Percentiles rank a stretch among this genome's conserved stretches.
Evolutionary conservation across 305 asterid species (phyloP).

Genomic region (Euphrasia arctica): DNA sequence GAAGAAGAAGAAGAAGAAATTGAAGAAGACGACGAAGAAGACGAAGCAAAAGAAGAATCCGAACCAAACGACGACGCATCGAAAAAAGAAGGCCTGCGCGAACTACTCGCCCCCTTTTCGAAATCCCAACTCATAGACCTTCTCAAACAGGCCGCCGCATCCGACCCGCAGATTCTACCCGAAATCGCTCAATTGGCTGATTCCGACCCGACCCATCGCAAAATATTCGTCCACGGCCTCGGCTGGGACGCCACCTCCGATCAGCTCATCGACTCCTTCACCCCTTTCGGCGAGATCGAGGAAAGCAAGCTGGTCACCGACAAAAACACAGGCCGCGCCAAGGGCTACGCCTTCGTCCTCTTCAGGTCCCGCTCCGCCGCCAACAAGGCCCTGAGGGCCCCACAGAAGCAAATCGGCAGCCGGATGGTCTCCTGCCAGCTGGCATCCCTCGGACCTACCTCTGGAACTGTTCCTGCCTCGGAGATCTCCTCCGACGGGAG

Average conservation of each 20-base stretch:
- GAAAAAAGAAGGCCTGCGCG: conserved; percentile 36
- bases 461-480: conserved; percentile 1
- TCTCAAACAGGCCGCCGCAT: conserved; percentile 45
- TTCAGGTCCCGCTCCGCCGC: conserved; percentile 62
- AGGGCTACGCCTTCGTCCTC: conserved; percentile 73
- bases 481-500: conserved; percentile 25
- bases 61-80: conserved; percentile 44
- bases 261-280: conserved; percentile 45
- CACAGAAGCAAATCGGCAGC: conserved; percentile 66
- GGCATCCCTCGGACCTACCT: conserved; percentile 47
- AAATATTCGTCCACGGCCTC: conserved; percentile 62
- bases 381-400: conserved; percentile 49
- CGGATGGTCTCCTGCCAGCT: conserved; percentile 58
- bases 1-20: neutral
- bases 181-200: conserved; percentile 43
- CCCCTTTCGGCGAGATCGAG: conserved; percentile 64
- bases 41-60: conserved; percentile 26
- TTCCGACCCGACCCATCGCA: conserved; percentile 65
- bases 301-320: conserved; percentile 65
- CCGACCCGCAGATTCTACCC: conserved; percentile 43
- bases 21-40: conserved; percentile 20
- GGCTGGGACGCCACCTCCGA: conserved; percentile 66
- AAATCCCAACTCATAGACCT: conserved; percentile 63
- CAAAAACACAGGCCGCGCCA: conserved; percentile 62
- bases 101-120: conserved; percentile 62